Percentiles rank a stretch among this genome's conserved stretches.
Conservation (phyloP, 139 green algal genomes). For the Yamagishiella unicocca region DNA sequence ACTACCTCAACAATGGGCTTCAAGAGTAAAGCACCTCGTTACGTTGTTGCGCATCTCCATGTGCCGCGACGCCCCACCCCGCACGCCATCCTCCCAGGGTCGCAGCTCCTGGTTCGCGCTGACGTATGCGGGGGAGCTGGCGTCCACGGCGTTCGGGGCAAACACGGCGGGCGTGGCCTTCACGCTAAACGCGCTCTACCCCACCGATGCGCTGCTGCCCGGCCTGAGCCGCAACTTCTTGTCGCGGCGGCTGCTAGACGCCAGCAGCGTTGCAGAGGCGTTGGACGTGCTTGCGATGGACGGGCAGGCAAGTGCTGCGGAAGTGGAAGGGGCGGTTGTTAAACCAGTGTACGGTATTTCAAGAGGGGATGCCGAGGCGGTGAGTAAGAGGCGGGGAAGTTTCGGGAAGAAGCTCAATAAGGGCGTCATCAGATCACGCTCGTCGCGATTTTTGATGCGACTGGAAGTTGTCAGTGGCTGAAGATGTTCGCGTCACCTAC, state of each 20-base stretch:
- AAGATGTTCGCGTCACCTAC: too few species aligned
- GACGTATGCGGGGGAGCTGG: conserved; percentile 56
- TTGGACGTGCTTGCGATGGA: conserved; percentile 7
- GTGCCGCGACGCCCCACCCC: too few species aligned
- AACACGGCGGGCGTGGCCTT: conserved; percentile 52
- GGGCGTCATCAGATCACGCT: too few species aligned
- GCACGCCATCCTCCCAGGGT: conserved; percentile 5
- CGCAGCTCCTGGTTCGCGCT: conserved; percentile 47
- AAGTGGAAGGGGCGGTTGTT: background rate
- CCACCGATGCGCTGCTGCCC: conserved; percentile 10
- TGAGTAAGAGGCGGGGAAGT: too few species aligned
- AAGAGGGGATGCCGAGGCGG: too few species aligned
- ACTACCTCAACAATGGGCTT: too few species aligned
- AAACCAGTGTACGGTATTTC: too few species aligned
- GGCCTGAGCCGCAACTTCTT: conserved; percentile 55
- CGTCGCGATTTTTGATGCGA: too few species aligned
- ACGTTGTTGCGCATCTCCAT: too few species aligned
- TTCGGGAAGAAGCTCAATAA: too few species aligned
- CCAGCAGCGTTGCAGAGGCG: conserved; percentile 20
- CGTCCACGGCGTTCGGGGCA: conserved; percentile 52
- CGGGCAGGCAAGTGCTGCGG: conserved; percentile 6
- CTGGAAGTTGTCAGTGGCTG: too few species aligned
- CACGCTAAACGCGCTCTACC: conserved; percentile 58
- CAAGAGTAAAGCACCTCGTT: too few species aligned
- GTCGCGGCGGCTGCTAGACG: conserved; percentile 50